A percentile compares a stretch with the other conserved stretches of the same genome.
Conservation (phyloP, 495 filamentous ascomycete species). For the Pseudoneurospora amorphoporcata region DNA sequence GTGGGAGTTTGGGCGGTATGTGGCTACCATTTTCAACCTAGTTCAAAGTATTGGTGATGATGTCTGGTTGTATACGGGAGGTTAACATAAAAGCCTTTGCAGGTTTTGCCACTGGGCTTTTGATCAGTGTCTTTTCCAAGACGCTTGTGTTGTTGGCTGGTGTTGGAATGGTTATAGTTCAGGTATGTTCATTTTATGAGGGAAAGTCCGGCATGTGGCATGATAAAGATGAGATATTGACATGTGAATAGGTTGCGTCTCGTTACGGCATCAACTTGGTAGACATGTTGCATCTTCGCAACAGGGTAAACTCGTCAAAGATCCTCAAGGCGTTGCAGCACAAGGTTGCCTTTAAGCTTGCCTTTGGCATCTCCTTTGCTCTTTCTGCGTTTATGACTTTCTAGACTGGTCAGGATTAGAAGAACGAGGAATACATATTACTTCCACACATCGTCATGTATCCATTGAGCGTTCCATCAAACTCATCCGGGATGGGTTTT, state of each 20-base stretch:
- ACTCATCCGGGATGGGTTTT: background rate
- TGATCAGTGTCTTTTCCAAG: slow-evolving; percentile 65
- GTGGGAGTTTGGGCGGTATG: slow-evolving; percentile 56
- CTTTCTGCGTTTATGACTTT: slow-evolving; percentile 64
- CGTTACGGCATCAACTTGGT: slow-evolving; percentile 61
- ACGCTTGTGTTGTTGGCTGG: slow-evolving; percentile 64
- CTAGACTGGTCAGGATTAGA: slow-evolving; percentile 17
- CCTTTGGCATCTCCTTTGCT: slow-evolving; percentile 67
- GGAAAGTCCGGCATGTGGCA: background rate
- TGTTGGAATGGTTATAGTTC: slow-evolving; percentile 55
- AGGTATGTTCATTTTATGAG: slow-evolving; percentile 40
- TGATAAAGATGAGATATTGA: background rate
- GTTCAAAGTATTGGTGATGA: background rate
- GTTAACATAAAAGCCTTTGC: background rate
- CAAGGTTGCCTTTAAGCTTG: slow-evolving; percentile 67
- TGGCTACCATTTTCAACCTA: background rate
- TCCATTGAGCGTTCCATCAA: background rate
- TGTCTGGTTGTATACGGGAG: background rate
- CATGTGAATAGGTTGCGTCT: slow-evolving; percentile 47
- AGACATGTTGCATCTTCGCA: slow-evolving; percentile 24
- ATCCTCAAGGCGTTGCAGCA: slow-evolving; percentile 48
- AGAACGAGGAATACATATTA: background rate
- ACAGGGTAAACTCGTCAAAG: slow-evolving; percentile 41
- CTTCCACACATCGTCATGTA: background rate
- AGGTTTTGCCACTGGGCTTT: slow-evolving; percentile 60